These are phyloP conservation scores for Castanospermum australe DNA, from an alignment of 306 rosid genomes.

Conservation along the genomic window DNA sequence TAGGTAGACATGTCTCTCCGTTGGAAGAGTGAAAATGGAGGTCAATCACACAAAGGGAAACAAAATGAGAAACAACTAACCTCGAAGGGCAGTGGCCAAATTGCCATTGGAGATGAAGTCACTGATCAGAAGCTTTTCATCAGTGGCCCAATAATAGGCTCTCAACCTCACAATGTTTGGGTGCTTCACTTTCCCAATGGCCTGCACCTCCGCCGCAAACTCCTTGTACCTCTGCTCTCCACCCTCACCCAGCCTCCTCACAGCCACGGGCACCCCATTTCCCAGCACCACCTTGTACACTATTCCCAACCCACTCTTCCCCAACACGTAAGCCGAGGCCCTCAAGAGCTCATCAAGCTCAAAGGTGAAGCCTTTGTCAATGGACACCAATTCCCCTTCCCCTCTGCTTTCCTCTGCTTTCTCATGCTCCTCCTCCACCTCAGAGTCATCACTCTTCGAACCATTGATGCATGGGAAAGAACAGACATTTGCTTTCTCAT, in stretches of 20 bases:
- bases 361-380: slow-evolving; percentile 80
- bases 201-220: slow-evolving; percentile 79
- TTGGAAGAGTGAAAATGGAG: not conserved
- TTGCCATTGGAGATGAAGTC: slow-evolving; percentile 91
- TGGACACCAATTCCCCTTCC: slow-evolving; percentile 80
- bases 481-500: slow-evolving; percentile 43
- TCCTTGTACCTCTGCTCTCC: slow-evolving; percentile 93
- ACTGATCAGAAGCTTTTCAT: slow-evolving; percentile 92
- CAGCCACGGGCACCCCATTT: slow-evolving; percentile 95
- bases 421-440: slow-evolving; percentile 39
- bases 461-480: slow-evolving; percentile 55
- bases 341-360: slow-evolving; percentile 90
- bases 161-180: slow-evolving; percentile 83
- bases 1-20: not conserved
- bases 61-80: slow-evolving; percentile 38
- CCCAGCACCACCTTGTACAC: slow-evolving; percentile 95
- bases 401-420: slow-evolving; percentile 45
- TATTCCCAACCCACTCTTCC: slow-evolving; percentile 95
- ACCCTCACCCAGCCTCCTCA: slow-evolving; percentile 92
- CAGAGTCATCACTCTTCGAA: slow-evolving; percentile 52
- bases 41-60: not conserved
- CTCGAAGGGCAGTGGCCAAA: slow-evolving; percentile 72
- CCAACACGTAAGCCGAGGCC: slow-evolving; percentile 95
- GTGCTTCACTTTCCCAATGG: slow-evolving; percentile 88
- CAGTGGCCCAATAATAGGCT: slow-evolving; percentile 96